These are phyloP conservation scores for Kregervanrija delftensis DNA, from an alignment of 805 yeast genomes.

Conservation along the genomic window DNA sequence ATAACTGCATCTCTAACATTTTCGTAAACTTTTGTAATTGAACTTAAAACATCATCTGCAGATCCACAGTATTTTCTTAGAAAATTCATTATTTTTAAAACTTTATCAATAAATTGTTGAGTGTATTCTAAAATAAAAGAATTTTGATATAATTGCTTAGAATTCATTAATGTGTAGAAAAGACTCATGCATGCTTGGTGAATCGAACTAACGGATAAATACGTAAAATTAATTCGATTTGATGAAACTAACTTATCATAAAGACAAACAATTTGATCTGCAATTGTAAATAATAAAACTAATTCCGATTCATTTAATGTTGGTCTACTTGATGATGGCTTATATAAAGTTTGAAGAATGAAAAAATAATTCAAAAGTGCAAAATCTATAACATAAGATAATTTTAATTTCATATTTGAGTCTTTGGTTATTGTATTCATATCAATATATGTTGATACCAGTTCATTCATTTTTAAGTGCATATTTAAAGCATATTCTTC, in stretches of 20 bases:
- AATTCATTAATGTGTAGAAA: slow-evolving; percentile 13
- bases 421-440: background rate
- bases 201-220: slow-evolving; percentile 12
- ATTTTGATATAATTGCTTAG: slow-evolving; percentile 5
- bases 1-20: background rate
- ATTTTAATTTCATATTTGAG: background rate
- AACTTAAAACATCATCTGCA: slow-evolving; percentile 9
- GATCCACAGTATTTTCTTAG: slow-evolving; percentile 11
- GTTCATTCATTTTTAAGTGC: slow-evolving; percentile 13
- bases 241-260: slow-evolving; percentile 7
- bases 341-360: slow-evolving; percentile 11
- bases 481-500: slow-evolving; percentile 10
- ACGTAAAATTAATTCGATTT: slow-evolving; percentile 12
- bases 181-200: slow-evolving; percentile 13
- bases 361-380: slow-evolving; percentile 8
- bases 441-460: slow-evolving; percentile 5
- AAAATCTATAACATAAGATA: slow-evolving; percentile 3
- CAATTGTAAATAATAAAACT: slow-evolving; percentile 9
- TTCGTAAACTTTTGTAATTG: slow-evolving; percentile 10
- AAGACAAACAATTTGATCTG: slow-evolving; percentile 7
- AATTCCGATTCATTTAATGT: slow-evolving; percentile 7
- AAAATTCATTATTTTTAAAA: slow-evolving; percentile 1
- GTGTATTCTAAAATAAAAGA: slow-evolving; percentile 3
- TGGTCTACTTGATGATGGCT: slow-evolving; percentile 8
- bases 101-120: slow-evolving; percentile 2